These are phyloP conservation scores for Pseudogymnoascus sp. DNA, from an alignment of 2,329 filamentous ascomycete genomes.

Conservation along the genomic window DNA sequence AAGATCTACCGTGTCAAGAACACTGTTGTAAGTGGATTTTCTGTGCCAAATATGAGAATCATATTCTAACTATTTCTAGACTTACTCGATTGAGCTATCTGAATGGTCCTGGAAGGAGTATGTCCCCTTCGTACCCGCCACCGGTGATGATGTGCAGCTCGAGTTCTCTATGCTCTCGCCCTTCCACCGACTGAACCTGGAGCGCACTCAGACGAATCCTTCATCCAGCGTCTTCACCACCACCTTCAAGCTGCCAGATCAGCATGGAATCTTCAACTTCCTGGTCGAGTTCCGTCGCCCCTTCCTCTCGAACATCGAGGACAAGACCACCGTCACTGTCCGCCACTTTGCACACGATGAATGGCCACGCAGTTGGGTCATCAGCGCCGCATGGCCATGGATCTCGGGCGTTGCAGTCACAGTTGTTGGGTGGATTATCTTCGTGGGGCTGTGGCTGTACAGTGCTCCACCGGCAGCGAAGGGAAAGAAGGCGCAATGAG, in stretches of 20 bases:
- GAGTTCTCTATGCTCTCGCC: slow-evolving; percentile 99
- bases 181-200: slow-evolving; percentile 80
- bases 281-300: slow-evolving; percentile 94
- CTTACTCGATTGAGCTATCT: slow-evolving; percentile 64
- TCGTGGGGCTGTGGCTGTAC: slow-evolving; percentile 85
- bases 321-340: slow-evolving; percentile 91
- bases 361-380: slow-evolving; percentile 84
- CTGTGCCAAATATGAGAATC: not conserved
- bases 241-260: slow-evolving; percentile 80
- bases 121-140: slow-evolving; percentile 63
- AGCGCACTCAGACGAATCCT: slow-evolving; percentile 47
- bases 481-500: slow-evolving; percentile 36
- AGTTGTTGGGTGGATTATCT: slow-evolving; percentile 73
- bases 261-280: slow-evolving; percentile 99
- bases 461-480: slow-evolving; percentile 46
- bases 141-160: slow-evolving; percentile 73
- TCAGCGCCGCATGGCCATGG: slow-evolving; percentile 91
- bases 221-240: slow-evolving; percentile 68
- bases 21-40: slow-evolving; percentile 67
- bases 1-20: slow-evolving; percentile 93
- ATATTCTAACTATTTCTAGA: slow-evolving; percentile 14
- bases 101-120: slow-evolving; percentile 73
- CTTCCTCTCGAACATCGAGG: slow-evolving; percentile 80
- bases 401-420: slow-evolving; percentile 82
- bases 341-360: slow-evolving; percentile 97